phyloP scores from a whole-genome alignment of 805 yeast genomes.

The Blastobotrys mokoenaii region DNA sequence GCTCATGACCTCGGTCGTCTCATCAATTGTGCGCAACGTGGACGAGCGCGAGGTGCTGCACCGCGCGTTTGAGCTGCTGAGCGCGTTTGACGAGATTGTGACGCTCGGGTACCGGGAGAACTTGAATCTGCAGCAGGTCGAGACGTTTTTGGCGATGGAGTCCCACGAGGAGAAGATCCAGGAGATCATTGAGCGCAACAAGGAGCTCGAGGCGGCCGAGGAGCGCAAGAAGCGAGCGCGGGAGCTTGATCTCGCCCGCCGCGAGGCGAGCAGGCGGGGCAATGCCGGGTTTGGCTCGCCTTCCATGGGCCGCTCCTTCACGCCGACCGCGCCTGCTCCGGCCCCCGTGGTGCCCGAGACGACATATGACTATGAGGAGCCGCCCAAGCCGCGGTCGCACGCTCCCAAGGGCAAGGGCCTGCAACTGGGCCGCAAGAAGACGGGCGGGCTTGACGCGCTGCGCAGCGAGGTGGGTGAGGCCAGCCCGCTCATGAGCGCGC shows the following conservation, averaged over 20 bases:
- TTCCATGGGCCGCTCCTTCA: constrained; percentile 1
- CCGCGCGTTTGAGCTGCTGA: constrained; percentile 78
- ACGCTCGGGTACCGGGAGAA: constrained; percentile 86
- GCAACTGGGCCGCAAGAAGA: constrained; percentile 57
- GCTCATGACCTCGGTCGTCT: constrained; percentile 72
- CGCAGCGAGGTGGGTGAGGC: constrained; percentile 20
- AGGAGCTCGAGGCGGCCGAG: constrained; percentile 93
- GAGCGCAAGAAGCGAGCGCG: constrained; percentile 92
- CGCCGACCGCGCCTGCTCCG: constrained; percentile 8
- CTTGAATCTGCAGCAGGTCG: constrained; percentile 70
- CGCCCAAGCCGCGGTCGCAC: constrained; percentile 14
- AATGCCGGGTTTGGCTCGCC: constrained; percentile 16
- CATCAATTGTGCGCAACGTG: constrained; percentile 57
- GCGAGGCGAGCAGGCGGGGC: constrained; percentile 33
- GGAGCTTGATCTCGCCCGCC: constrained; percentile 54
- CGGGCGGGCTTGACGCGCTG: constrained; percentile 9
- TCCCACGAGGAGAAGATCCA: constrained; percentile 98
- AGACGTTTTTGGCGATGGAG: constrained; percentile 91
- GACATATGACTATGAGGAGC: constrained; percentile 16
- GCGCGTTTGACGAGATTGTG: constrained; percentile 91
- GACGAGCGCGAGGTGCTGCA: constrained; percentile 80
- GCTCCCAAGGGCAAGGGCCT: constrained; percentile 60
- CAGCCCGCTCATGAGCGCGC: constrained; percentile 24
- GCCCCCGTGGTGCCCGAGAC: constrained; percentile 7
- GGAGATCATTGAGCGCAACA: constrained; percentile 93